Conservation (phyloP, 371 early-diverging fungal genomes). For the Mortierella sp. region DNA sequence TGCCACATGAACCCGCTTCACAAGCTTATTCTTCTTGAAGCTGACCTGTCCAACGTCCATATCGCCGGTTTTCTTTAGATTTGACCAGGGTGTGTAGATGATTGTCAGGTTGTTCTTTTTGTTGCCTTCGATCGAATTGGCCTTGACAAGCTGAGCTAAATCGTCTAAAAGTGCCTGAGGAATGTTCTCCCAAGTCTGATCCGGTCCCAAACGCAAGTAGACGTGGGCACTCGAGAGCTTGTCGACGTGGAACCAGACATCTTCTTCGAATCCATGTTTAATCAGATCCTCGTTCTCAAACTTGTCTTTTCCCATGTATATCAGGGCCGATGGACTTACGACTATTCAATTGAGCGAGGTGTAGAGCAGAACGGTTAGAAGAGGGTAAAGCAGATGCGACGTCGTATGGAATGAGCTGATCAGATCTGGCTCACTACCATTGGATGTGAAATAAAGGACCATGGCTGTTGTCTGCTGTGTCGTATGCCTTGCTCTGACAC, state of each 20-base stretch:
- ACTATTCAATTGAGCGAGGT: conserved; percentile 49
- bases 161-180: conserved; percentile 82
- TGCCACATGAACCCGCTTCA: conserved; percentile 84
- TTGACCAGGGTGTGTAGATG: conserved; percentile 96
- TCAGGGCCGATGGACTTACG: conserved; percentile 80
- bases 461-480: conserved; percentile 31
- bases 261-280: conserved; percentile 93
- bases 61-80: conserved; percentile 90
- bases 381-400: not conserved
- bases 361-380: not conserved
- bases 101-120: conserved; percentile 77
- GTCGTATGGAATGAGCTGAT: not conserved
- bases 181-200: conserved; percentile 86
- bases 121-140: conserved; percentile 92
- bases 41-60: conserved; percentile 97
- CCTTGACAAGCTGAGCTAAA: conserved; percentile 94
- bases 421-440: conserved; percentile 48
- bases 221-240: conserved; percentile 97
- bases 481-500: not conserved
- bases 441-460: conserved; percentile 68
- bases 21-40: conserved; percentile 83
- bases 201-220: conserved; percentile 84
- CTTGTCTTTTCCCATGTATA: conserved; percentile 98
- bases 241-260: conserved; percentile 98
- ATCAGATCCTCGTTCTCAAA: conserved; percentile 97